Percentiles rank a stretch among this genome's conserved stretches.
phyloP scores from a whole-genome alignment of 192 early-diverging fungal species.

The Coemansia sp. region DNA sequence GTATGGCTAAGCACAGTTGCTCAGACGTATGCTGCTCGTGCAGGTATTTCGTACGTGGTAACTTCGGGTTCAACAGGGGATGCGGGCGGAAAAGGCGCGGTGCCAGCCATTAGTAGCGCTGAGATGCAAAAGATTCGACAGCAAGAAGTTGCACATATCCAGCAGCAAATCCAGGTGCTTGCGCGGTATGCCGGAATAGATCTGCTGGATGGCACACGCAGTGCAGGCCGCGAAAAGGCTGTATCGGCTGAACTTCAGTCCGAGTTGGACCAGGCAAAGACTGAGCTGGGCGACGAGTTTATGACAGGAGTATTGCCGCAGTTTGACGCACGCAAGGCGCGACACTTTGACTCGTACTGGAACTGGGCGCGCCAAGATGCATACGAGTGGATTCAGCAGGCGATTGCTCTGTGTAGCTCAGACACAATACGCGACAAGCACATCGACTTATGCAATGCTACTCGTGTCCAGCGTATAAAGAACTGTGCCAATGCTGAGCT shows the following conservation, averaged over 20 bases:
- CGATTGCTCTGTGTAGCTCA: conserved; percentile 61
- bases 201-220: conserved; percentile 65
- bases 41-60: neutral
- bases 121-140: conserved; percentile 79
- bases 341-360: too few species aligned
- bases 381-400: too few species aligned
- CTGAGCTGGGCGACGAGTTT: conserved; percentile 83
- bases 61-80: conserved; percentile 55
- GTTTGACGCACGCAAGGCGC: conserved; percentile 78
- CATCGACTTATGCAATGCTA: too few species aligned
- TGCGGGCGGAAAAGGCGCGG: conserved; percentile 43
- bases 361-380: conserved; percentile 74
- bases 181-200: conserved; percentile 80
- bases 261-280: conserved; percentile 70
- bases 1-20: too few species aligned
- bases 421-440: conserved; percentile 78
- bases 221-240: conserved; percentile 59
- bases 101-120: conserved; percentile 84
- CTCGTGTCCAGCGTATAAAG: conserved; percentile 62
- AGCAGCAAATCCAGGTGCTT: conserved; percentile 79
- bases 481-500: conserved; percentile 75
- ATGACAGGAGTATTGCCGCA: conserved; percentile 74
- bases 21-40: too few species aligned
- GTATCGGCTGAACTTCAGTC: conserved; percentile 60
- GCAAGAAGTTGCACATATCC: conserved; percentile 66